Evolutionary conservation across 2,329 filamentous ascomycete genomes (phyloP).

Genomic region (Pestalotiopsis sp.): DNA sequence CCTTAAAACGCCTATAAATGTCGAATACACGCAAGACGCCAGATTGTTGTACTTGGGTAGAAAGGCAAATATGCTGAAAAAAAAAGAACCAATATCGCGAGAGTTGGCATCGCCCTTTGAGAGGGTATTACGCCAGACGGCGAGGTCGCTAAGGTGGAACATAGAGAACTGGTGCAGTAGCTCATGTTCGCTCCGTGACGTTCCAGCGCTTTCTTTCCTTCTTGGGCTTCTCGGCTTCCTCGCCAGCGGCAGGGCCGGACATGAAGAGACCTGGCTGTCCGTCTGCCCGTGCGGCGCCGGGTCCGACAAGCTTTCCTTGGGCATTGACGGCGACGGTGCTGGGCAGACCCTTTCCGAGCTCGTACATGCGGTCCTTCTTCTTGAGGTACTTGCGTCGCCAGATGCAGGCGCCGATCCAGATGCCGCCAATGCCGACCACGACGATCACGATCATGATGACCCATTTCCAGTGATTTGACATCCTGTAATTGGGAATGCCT

Average conservation of each 20-base stretch:
- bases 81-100: background rate
- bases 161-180: constrained; percentile 1
- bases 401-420: constrained; percentile 70
- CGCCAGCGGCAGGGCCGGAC: constrained; percentile 31
- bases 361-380: constrained; percentile 63
- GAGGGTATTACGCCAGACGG: background rate
- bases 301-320: constrained; percentile 30
- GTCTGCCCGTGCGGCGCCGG: constrained; percentile 27
- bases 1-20: constrained; percentile 2
- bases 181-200: constrained; percentile 45
- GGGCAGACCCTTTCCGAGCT: constrained; percentile 46
- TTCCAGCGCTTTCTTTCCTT: constrained; percentile 53
- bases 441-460: constrained; percentile 80
- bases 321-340: constrained; percentile 37
- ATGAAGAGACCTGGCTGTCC: constrained; percentile 40
- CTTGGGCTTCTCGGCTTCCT: constrained; percentile 38
- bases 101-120: background rate
- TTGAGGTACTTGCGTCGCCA: constrained; percentile 75
- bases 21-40: background rate
- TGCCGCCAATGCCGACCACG: constrained; percentile 65
- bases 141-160: background rate
- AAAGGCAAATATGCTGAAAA: constrained; percentile 1
- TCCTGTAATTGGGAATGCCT: constrained; percentile 46
- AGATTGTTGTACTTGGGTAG: background rate
- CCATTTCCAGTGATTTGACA: constrained; percentile 75